Base-by-base conservation (phyloP, 352 stramenopile species). In the Globisporangium megalacanthum region DNA sequence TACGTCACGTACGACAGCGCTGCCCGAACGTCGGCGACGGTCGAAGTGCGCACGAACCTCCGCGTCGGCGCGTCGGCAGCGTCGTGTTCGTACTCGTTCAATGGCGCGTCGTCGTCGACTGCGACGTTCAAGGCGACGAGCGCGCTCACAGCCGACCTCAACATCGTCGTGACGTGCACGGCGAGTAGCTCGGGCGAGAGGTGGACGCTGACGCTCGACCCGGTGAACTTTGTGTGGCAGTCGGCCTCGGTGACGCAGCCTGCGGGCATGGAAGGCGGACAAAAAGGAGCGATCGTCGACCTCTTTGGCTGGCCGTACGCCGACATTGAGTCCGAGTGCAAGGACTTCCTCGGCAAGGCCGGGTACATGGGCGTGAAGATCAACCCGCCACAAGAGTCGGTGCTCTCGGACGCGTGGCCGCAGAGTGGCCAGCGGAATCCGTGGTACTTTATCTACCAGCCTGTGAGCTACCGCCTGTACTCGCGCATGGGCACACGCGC, bases 321-420 rank as follows among this genome's bases (percentile, higher is more conserved):
- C 14, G 79, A 86, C 47, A 85, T 88, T 35, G 77, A 77, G 22
- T 52, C 70, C n/a, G 79, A 89, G 50, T 89, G 78, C 54, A 46
- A 59, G 4, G 67, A 78, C 37, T 86, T 86, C 53, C 48, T 89
- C 22, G 75, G 74, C 35, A 86, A 86, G 29, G 75, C 77, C 4
- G 75, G 79, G 1, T 88, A 88, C 65, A 70, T 89, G 50, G 78
- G 79, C 5, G 73, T 87, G 31, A 89, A 88, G 66, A 79, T 89
- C 55, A 83, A 76, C 25, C 79, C 79, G 3, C 75, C 75, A 9
- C 78, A 89, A 48, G 79, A 89, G 51, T 65, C 70, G 1, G 52
- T 88, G 13, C 36, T 86, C 51, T 72, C 75, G 14, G 71, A 86
- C 51, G 56, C 50, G 6, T 78, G 62, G 69, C 56, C 63, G 6